Percentiles rank a stretch among this genome's conserved stretches.
Conservation (phyloP, 768 basidiomycete genomes). For the Floccularia luteovirens region DNA sequence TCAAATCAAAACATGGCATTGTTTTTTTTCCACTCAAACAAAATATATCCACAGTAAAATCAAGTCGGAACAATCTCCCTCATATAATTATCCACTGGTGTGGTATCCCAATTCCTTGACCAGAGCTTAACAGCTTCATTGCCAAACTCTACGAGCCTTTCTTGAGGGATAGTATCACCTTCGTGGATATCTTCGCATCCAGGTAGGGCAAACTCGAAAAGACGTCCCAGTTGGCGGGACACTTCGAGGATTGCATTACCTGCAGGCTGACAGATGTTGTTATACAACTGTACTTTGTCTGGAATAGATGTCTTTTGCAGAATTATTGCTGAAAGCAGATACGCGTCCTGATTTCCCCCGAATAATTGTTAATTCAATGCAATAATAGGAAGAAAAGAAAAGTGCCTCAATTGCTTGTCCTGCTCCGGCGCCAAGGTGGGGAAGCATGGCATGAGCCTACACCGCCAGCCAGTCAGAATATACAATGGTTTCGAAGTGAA, state of each 20-base stretch:
- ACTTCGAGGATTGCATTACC: not conserved
- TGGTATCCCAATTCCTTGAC: not conserved
- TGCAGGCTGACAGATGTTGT: not conserved
- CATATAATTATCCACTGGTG: no score
- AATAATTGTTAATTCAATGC: no score
- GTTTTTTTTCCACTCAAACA: no score
- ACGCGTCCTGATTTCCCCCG: not conserved
- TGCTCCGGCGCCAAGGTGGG: not conserved
- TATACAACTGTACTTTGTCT: not conserved
- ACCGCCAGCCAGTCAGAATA: not conserved
- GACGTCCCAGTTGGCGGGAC: not conserved
- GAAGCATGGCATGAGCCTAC: constrained; percentile 1
- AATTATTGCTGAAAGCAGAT: not conserved
- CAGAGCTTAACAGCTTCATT: no score
- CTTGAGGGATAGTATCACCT: not conserved
- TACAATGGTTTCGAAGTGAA: not conserved
- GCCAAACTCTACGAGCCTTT: no score
- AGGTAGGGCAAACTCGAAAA: not conserved
- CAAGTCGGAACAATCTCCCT: no score
- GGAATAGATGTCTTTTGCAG: not conserved
- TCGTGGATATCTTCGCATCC: not conserved
- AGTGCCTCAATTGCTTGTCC: not conserved
- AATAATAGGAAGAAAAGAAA: not conserved
- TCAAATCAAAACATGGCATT: no score
- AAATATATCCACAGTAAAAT: no score